phyloP scores from a whole-genome alignment of 2,329 filamentous ascomycete species.

The Macrophomina phaseolina region DNA sequence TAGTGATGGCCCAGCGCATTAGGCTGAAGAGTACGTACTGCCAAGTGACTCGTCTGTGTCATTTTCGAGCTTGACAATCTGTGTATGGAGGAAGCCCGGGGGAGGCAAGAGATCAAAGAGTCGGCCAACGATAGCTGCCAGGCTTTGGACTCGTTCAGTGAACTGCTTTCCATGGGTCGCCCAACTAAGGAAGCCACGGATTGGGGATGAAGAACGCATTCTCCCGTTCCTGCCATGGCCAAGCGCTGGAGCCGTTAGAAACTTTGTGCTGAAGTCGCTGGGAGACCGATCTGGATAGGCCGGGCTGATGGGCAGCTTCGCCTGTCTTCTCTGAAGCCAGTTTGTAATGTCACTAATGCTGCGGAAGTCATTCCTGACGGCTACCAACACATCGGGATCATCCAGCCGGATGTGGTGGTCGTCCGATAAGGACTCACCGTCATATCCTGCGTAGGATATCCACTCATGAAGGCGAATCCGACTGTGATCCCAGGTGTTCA shows the following conservation, averaged over 20 bases:
- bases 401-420: neutral
- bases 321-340: neutral
- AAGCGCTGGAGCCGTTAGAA: neutral
- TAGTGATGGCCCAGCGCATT: too few relatives aligned
- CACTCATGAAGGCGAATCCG: neutral
- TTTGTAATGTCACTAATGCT: neutral
- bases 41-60: too few relatives aligned
- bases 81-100: too few relatives aligned
- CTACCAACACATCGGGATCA: neutral
- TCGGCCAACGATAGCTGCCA: neutral
- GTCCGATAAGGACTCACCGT: neutral
- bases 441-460: neutral
- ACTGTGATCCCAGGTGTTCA: neutral
- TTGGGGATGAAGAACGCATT: neutral
- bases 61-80: too few relatives aligned
- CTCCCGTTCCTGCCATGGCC: too few relatives aligned
- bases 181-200: neutral
- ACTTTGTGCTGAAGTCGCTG: neutral
- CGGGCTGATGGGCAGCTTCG: neutral
- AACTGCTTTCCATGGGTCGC: neutral
- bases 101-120: neutral
- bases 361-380: neutral
- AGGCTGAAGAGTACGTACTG: too few relatives aligned
- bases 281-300: neutral
- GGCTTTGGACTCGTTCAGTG: neutral